Conservation (phyloP, 768 basidiomycete species). For the Rhodotorula taiwanensis region DNA sequence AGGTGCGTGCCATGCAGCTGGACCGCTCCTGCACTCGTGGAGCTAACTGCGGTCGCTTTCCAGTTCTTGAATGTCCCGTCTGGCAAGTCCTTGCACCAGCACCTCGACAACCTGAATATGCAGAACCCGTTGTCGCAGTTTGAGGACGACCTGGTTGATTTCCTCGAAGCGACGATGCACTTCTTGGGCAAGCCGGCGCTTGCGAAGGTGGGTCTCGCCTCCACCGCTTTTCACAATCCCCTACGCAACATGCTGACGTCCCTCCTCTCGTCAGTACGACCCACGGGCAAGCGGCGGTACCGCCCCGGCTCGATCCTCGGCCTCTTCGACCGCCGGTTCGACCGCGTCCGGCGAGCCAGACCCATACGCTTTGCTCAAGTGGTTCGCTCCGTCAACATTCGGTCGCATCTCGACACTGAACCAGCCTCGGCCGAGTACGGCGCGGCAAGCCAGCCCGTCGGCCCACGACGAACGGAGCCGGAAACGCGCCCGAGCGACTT, state of each 20-base stretch:
- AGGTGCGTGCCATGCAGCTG: slow-evolving; percentile 47
- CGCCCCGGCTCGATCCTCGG: background rate
- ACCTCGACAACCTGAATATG: slow-evolving; percentile 19
- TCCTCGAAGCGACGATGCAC: slow-evolving; percentile 13
- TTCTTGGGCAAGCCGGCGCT: slow-evolving; percentile 26
- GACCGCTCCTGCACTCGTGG: too few relatives aligned
- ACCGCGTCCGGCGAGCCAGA: slow-evolving; percentile 2
- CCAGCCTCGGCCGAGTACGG: too few relatives aligned
- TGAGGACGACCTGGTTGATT: slow-evolving; percentile 33
- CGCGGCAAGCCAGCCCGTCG: too few relatives aligned
- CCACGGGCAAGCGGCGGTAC: background rate
- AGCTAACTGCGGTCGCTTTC: too few relatives aligned
- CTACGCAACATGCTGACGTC: background rate
- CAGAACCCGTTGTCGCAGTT: slow-evolving; percentile 33
- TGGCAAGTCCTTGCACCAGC: slow-evolving; percentile 13
- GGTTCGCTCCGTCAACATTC: background rate
- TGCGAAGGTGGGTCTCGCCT: slow-evolving; percentile 20
- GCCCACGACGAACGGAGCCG: too few relatives aligned
- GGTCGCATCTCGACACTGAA: background rate
- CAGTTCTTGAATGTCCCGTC: slow-evolving; percentile 34
- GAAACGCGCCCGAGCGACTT: too few relatives aligned
- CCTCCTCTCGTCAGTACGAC: background rate
- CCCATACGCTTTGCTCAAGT: slow-evolving; percentile 11
- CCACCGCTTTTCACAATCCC: background rate
- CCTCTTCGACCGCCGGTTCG: background rate